Evolutionary conservation across 345 rosid genomes (phyloP).

Genomic region (Brassica juncea): DNA sequence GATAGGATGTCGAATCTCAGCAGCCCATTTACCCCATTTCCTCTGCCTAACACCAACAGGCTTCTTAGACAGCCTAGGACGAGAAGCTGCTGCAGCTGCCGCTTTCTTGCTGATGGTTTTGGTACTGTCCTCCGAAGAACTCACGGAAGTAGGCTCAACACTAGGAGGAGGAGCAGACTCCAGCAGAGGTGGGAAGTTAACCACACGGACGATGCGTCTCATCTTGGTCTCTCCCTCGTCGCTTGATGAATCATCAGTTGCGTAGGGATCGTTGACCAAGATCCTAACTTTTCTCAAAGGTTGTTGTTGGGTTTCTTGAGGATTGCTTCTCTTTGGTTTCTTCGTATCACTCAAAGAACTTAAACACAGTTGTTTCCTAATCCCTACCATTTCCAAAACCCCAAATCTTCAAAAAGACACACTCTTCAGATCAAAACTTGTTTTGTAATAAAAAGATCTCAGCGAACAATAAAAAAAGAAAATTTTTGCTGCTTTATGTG

Average conservation of each 20-base stretch:
- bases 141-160: constrained; percentile 38
- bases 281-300: constrained; percentile 63
- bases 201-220: constrained; percentile 62
- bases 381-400: constrained; percentile 37
- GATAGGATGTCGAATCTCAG: constrained; percentile 83
- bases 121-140: constrained; percentile 68
- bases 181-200: constrained; percentile 44
- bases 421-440: neutral
- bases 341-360: constrained; percentile 32
- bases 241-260: constrained; percentile 79
- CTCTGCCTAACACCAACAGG: constrained; percentile 81
- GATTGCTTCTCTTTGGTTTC: constrained; percentile 26
- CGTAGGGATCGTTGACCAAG: constrained; percentile 76
- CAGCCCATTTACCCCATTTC: constrained; percentile 99
- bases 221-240: constrained; percentile 69
- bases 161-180: neutral
- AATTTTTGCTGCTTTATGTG: constrained; percentile 66
- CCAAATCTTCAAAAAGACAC: constrained; percentile 28
- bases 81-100: neutral
- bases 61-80: constrained; percentile 32
- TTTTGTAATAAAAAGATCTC: constrained; percentile 49
- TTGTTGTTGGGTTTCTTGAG: constrained; percentile 34
- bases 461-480: constrained; percentile 52
- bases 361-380: constrained; percentile 27
- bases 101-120: constrained; percentile 43